Evolutionary conservation across 2,329 filamentous ascomycete species (phyloP).

Genomic region (Elsinoe arachidis): DNA sequence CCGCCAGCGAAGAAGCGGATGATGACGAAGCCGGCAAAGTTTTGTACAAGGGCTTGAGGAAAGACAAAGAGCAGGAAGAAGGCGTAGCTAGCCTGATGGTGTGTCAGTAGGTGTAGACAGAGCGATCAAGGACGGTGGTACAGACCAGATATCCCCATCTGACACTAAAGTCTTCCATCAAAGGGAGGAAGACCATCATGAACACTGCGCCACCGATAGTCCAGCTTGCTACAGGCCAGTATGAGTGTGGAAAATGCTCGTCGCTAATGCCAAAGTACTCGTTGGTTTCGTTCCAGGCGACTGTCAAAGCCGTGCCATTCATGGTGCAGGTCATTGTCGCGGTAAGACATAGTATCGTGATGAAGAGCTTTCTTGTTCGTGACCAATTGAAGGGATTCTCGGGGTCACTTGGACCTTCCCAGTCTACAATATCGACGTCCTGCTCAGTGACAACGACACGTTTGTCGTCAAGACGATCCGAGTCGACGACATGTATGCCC

Average conservation of each 20-base stretch:
- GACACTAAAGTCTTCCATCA: slow-evolving; percentile 33
- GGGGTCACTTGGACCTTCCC: slow-evolving; percentile 42
- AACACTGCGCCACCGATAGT: slow-evolving; percentile 30
- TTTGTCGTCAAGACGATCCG: not conserved
- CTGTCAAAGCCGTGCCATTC: slow-evolving; percentile 32
- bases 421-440: slow-evolving; percentile 21
- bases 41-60: slow-evolving; percentile 32
- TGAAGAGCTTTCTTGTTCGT: slow-evolving; percentile 26
- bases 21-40: slow-evolving; percentile 31
- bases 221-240: slow-evolving; percentile 32
- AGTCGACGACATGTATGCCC: not conserved
- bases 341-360: slow-evolving; percentile 25
- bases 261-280: slow-evolving; percentile 28
- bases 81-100: slow-evolving; percentile 23
- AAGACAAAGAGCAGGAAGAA: slow-evolving; percentile 32
- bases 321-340: slow-evolving; percentile 28
- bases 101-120: not conserved
- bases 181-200: slow-evolving; percentile 28
- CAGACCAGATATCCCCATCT: slow-evolving; percentile 20
- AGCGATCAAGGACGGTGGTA: not conserved
- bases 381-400: slow-evolving; percentile 30
- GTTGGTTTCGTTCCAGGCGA: slow-evolving; percentile 28
- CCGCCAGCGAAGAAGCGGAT: slow-evolving; percentile 32
- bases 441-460: not conserved
- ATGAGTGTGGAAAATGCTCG: slow-evolving; percentile 31